phyloP scores from a whole-genome alignment of 192 early-diverging fungal genomes.

The Obelidium mucronatum region DNA sequence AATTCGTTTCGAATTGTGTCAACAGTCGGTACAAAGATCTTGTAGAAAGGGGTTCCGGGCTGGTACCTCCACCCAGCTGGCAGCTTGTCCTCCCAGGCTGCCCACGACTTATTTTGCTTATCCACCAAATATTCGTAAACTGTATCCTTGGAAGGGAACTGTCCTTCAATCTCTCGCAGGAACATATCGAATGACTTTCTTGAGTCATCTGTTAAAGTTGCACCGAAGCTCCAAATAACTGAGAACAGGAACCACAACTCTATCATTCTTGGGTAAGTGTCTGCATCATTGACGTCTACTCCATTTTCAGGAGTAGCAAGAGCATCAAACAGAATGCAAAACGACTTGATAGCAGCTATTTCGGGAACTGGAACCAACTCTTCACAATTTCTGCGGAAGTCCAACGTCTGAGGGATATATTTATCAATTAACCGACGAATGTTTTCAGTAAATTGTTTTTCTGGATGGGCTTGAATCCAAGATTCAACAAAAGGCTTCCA shows the following conservation, averaged over 20 bases:
- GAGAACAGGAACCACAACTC: conserved; percentile 67
- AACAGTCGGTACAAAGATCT: conserved; percentile 70
- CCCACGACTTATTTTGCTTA: conserved; percentile 58
- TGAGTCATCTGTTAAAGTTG: conserved; percentile 60
- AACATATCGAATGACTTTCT: conserved; percentile 64
- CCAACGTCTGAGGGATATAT: conserved; percentile 53
- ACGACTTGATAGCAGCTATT: conserved; percentile 51
- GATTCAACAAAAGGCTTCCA: conserved; percentile 63
- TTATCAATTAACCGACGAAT: conserved; percentile 55
- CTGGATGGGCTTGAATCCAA: conserved; percentile 50
- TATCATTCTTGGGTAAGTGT: conserved; percentile 59
- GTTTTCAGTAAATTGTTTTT: conserved; percentile 52
- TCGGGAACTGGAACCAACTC: conserved; percentile 63
- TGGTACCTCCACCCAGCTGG: conserved; percentile 57
- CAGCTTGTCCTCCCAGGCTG: conserved; percentile 66
- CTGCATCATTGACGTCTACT: conserved; percentile 53
- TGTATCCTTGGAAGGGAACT: conserved; percentile 67
- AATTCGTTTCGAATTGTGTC: conserved; percentile 68
- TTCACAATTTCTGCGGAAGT: conserved; percentile 56
- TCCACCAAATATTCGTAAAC: conserved; percentile 68
- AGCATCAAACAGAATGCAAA: conserved; percentile 59
- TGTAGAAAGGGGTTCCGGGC: conserved; percentile 59
- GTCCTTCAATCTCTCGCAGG: conserved; percentile 64
- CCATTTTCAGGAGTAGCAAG: conserved; percentile 60
- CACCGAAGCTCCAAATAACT: conserved; percentile 65